Conservation (phyloP, 2,329 filamentous ascomycete genomes). For the Sarocladium brachiariae region DNA sequence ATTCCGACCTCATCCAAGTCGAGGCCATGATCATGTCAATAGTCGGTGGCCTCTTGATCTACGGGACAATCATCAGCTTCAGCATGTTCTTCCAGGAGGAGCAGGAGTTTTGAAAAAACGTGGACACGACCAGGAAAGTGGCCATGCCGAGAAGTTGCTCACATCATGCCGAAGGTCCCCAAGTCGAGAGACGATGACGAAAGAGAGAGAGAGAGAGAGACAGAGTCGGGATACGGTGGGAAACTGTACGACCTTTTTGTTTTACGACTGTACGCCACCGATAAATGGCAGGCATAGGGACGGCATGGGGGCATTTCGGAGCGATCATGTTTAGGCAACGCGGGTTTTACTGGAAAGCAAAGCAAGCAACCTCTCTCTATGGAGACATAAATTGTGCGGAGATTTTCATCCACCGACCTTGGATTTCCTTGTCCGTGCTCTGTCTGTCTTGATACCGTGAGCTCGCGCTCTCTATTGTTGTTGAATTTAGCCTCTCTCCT, state of each 20-base stretch:
- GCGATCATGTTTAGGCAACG: background rate
- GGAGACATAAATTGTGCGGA: background rate
- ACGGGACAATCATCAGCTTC: constrained; percentile 97
- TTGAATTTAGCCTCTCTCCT: background rate
- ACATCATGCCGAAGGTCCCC: no score
- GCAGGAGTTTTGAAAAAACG: constrained; percentile 71
- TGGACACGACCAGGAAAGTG: background rate
- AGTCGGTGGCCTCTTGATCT: constrained; percentile 85
- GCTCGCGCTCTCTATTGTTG: constrained; percentile 5
- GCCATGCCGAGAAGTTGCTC: no score
- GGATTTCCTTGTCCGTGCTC: background rate
- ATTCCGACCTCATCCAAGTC: constrained; percentile 72
- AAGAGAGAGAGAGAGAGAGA: background rate
- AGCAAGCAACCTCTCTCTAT: background rate
- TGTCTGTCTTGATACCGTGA: background rate
- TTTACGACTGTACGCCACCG: no score
- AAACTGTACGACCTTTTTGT: no score
- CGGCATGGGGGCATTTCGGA: constrained; percentile 2
- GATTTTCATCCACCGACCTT: background rate
- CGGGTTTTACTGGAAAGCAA: background rate
- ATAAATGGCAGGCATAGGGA: no score
- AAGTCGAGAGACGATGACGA: no score
- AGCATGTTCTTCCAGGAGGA: constrained; percentile 98
- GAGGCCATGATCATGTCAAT: constrained; percentile 95
- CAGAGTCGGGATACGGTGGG: no score